phyloP scores from a whole-genome alignment of 352 stramenopile genomes.

The Phytophthora sansomeana region DNA sequence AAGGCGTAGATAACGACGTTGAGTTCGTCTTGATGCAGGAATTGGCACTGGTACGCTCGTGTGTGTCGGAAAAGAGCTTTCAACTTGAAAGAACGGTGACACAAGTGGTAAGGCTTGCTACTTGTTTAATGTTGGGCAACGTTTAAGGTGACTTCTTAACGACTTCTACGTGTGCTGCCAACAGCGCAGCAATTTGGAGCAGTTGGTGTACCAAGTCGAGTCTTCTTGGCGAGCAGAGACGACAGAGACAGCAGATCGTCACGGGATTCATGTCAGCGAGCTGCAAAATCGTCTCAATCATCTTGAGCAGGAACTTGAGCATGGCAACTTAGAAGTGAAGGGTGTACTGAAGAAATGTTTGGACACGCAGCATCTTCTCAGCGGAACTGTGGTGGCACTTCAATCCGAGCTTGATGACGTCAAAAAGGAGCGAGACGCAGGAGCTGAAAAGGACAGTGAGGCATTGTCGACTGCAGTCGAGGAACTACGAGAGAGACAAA shows the following conservation, averaged over 20 bases:
- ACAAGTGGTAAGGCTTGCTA: constrained; percentile 41
- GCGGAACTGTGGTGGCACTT: constrained; percentile 60
- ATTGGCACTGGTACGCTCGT: constrained; percentile 57
- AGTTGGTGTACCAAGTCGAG: constrained; percentile 37
- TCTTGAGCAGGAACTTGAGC: constrained; percentile 25
- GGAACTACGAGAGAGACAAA: constrained; percentile 60
- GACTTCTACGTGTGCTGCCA: background rate
- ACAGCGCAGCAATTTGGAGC: constrained; percentile 44
- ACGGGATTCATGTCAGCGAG: constrained; percentile 17
- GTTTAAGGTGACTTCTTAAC: background rate
- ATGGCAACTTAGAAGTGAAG: constrained; percentile 52
- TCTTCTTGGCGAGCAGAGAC: constrained; percentile 29
- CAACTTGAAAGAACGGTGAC: constrained; percentile 52
- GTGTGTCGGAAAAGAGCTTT: constrained; percentile 67
- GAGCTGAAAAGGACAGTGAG: constrained; percentile 8
- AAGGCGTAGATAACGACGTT: background rate
- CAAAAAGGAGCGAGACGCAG: constrained; percentile 16
- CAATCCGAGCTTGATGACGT: constrained; percentile 60
- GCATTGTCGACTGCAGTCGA: constrained; percentile 40
- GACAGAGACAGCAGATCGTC: constrained; percentile 11
- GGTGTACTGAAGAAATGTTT: constrained; percentile 59
- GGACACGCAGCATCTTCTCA: constrained; percentile 70
- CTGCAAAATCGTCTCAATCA: constrained; percentile 32
- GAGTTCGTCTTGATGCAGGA: constrained; percentile 40
- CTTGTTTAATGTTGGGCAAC: background rate